A percentile compares a stretch with the other conserved stretches of the same genome.
Evolutionary conservation across 2,329 filamentous ascomycete species (phyloP).

Genomic region (Lanzia echinophila): DNA sequence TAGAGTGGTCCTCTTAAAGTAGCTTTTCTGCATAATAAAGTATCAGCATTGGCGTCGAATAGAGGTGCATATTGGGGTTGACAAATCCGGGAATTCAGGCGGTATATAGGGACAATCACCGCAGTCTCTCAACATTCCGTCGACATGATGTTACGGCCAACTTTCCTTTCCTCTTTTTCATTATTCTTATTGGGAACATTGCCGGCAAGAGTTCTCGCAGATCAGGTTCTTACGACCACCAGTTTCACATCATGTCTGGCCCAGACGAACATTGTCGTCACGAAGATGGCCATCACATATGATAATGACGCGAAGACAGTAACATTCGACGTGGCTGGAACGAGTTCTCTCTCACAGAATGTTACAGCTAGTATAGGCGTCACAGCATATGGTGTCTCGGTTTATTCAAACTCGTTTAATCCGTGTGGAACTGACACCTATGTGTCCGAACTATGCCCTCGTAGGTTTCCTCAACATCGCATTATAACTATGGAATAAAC

Average conservation of each 20-base stretch:
- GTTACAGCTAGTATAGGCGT: slow-evolving; percentile 56
- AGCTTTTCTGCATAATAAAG: neutral
- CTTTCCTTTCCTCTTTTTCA: slow-evolving; percentile 24
- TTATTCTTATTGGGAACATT: slow-evolving; percentile 26
- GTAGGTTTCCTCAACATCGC: slow-evolving; percentile 34
- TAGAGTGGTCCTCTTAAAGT: neutral
- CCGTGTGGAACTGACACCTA: slow-evolving; percentile 66
- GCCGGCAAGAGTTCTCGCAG: slow-evolving; percentile 46
- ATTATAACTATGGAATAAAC: neutral
- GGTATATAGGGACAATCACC: neutral
- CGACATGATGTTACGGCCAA: slow-evolving; percentile 27
- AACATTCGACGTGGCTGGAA: slow-evolving; percentile 75
- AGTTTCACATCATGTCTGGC: slow-evolving; percentile 70
- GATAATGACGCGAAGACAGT: slow-evolving; percentile 67
- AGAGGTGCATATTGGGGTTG: neutral
- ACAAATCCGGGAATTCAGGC: neutral
- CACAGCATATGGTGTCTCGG: slow-evolving; percentile 61
- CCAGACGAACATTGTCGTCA: slow-evolving; percentile 57
- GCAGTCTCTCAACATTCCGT: slow-evolving; percentile 9
- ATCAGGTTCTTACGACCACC: slow-evolving; percentile 69
- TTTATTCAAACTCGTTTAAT: slow-evolving; percentile 76
- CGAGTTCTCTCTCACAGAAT: slow-evolving; percentile 66
- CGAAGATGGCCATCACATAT: slow-evolving; percentile 72
- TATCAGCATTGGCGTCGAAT: neutral
- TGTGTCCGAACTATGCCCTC: slow-evolving; percentile 72